phyloP scores from a whole-genome alignment of 2,329 filamentous ascomycete species.

The Cercospora berteroae region DNA sequence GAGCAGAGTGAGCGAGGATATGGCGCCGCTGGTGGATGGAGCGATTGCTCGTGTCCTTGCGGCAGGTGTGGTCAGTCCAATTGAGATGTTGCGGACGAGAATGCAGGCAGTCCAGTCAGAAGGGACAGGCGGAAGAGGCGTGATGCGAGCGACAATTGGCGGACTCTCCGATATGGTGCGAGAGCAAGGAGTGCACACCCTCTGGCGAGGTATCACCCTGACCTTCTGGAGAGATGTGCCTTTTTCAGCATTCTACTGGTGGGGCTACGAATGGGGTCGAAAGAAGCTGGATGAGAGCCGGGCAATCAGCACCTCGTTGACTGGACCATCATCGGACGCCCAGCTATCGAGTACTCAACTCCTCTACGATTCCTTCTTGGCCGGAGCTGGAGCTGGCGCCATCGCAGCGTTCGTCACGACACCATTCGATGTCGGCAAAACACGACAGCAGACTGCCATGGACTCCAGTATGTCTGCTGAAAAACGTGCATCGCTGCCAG shows the following conservation, averaged over 20 bases:
- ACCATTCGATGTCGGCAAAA: conserved; percentile 97
- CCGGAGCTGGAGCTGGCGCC: conserved; percentile 78
- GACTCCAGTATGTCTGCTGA: conserved; percentile 49
- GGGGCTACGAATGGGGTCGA: conserved; percentile 87
- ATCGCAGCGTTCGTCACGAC: conserved; percentile 86
- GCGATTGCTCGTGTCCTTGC: conserved; percentile 74
- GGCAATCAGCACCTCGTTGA: conserved; percentile 42
- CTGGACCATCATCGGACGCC: conserved; percentile 29
- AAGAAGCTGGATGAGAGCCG: conserved; percentile 68
- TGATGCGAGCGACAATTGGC: conserved; percentile 75
- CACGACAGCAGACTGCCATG: conserved; percentile 79
- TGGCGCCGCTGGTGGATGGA: conserved; percentile 77
- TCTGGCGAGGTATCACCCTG: conserved; percentile 87
- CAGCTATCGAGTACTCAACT: conserved; percentile 65
- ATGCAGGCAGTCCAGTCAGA: conserved; percentile 62
- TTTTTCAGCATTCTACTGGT: conserved; percentile 97
- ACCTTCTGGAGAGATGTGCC: conserved; percentile 97
- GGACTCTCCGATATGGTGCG: conserved; percentile 78
- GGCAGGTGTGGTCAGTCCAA: conserved; percentile 78
- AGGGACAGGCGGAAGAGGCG: conserved; percentile 50
- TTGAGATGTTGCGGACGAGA: conserved; percentile 90
- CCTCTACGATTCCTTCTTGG: conserved; percentile 83
- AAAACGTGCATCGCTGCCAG: conserved; percentile 55
- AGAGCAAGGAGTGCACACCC: conserved; percentile 69
- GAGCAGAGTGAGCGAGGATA: conserved; percentile 60